Base-by-base conservation (phyloP, 805 yeast species). In the Kazachstania bromeliacearum region DNA sequence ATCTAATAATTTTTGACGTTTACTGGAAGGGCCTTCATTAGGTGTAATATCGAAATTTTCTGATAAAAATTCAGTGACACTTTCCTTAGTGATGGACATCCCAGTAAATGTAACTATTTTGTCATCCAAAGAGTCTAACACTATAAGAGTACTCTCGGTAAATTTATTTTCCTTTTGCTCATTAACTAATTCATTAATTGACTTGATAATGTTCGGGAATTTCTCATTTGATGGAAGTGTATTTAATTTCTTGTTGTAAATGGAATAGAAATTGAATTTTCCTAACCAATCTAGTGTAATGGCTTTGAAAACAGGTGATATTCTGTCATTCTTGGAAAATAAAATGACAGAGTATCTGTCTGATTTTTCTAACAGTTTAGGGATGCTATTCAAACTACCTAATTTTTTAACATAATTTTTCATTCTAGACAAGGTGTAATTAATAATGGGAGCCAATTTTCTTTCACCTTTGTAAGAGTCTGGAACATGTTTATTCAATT, bases 261-360 rank as follows among this genome's bases (percentile, higher is more conserved):
- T 52, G 62, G 68, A 1, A 68, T 79, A 46, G 73, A 50, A 67
- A 28, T 73, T 71, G 3, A 71, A 51, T 2, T 53, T 42, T 0
- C 68, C 75, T 28, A 79, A 53, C 55, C 75, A 78, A 51, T 84
- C 94, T 37, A 83, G 65, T 2, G 89, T 85, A 41, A 85, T 59
- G 1, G 81, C 60, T 49, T 79, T 82, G 48, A 68, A 68, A 38
- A 77, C 53, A 1, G 85, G 72, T 7, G 80, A 66, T 4, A 75
- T 56, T 28, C 57, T 60, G 15, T 60, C 63, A 34, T 69, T 68
- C 31, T 67, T 63, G 1, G 85, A 66, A 18, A 82, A 43, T n/a
- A 80, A 60, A 5, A 82, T 54, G 4, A 73, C 64, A 45, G 71
- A 67, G 16, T 60, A 56, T 31, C 60, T 47, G 13, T 46, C 19